Evolutionary conservation across 345 rosid species (phyloP), one percentile per base, ranked within the genome.

Genomic region (Rhodomyrtus tomentosa): DNA sequence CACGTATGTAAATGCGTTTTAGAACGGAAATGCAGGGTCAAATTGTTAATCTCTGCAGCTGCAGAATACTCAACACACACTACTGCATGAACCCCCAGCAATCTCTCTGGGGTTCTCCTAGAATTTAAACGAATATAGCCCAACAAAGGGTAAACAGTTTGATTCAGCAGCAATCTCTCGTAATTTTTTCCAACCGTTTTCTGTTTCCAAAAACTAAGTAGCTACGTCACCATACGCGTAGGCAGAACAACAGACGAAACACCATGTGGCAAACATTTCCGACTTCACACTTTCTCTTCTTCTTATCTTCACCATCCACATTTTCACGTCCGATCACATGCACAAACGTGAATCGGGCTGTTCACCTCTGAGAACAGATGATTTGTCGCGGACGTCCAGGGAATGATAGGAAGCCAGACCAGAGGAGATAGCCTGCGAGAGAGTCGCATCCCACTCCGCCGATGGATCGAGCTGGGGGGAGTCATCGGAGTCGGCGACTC

Each of bases 401-500:
- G 82, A 90, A 90, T 86, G 91, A 72, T 90, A 96, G 54, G 96
- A 94, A 50, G 95, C 98, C 59, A 82, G 93, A 20, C 95, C 93
- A 49, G 96, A 86, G 82, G 96, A 91, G 85, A 96, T 82, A 80
- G 95, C 95, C 55, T 89, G 88, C 32, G 88, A 83, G 84, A 94
- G 96, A 88, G 88, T 45, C 59, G 93, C 90, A 85, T 96, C 96
- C 50, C 86, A 87, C 85, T 87, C 87, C 85, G 86, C 85, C 87
- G 87, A 84, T 55, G 86, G 87, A 85, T 89, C 92, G 82, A 93
- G 94, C 20, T 84, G 87, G 42, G 92, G 88, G 40, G 93, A 86
- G 50, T 52, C 91, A 87, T 89, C 48, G 76, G 96, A 90, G 89
- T 95, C 98, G 82, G 95, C 96, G 88, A 96, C 93, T 42, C 97